Evolutionary conservation across 208 protist species (phyloP), one percentile per base, ranked within the genome.

Genomic region (Acanthamoeba sp.): DNA sequence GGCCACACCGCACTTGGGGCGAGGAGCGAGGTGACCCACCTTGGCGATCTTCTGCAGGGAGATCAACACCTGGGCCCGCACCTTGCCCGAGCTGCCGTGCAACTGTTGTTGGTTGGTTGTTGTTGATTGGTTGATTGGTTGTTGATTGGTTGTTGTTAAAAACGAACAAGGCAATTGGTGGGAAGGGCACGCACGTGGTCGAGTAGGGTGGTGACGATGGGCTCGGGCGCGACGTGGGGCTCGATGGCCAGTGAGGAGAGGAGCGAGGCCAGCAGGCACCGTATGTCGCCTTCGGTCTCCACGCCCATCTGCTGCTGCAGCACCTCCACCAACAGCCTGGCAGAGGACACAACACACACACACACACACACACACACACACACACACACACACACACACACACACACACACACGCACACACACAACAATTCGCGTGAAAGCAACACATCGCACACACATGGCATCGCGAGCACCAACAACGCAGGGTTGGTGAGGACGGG

Each of bases 301-400:
- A 27, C n/a, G 27, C 16, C 50, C 24, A 88, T 16, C 80, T 62
- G 42, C 50, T 62, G 80, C 32, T 38, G 80, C 80, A 88, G 50
- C 7, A 88, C 80, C 27, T 88, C 80, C 38, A 64, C 42, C 80
- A 88, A 36, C 16, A 80, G 32, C 36, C 71, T 80, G 5, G 29
- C 45, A 7, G 0, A 10, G 5, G 2, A 48, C 42, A 48, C 42
- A 48, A 10, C 42, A 48, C 42, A 48, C 42, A 48, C 42, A 9
- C 45, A 50, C 45, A 50, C 45, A 50, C 45, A 9, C n/a, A n/a
- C n/a, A n/a, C n/a, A n/a, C n/a, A n/a, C n/a, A n/a, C n/a, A n/a
- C n/a, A n/a, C n/a, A n/a, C n/a, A n/a, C n/a, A n/a, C n/a, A n/a
- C n/a, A n/a, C n/a, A n/a, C n/a, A n/a, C n/a, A n/a, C n/a, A n/a